Percentiles rank a stretch among this genome's conserved stretches.
These are phyloP conservation scores for Collybia mongolica DNA, from an alignment of 768 basidiomycete genomes.

Conservation along the genomic window DNA sequence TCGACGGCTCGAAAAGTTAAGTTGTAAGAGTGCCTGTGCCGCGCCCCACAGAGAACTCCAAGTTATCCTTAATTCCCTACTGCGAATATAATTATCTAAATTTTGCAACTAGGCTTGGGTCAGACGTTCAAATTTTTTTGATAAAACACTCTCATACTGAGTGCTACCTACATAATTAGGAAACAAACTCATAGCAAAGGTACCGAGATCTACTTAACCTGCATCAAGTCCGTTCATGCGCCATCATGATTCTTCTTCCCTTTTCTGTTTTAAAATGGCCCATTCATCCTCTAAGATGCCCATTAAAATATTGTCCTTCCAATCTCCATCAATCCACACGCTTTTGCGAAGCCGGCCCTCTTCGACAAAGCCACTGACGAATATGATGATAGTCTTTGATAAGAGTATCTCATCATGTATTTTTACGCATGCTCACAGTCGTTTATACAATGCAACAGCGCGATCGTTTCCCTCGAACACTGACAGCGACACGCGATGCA, in stretches of 20 bases:
- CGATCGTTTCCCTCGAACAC: constrained; percentile 36
- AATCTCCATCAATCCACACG: constrained; percentile 17
- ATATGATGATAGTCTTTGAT: not conserved
- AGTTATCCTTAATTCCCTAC: too few relatives aligned
- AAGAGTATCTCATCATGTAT: not conserved
- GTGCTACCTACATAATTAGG: too few relatives aligned
- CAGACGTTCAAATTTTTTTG: too few relatives aligned
- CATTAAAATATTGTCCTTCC: constrained; percentile 20
- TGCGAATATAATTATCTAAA: too few relatives aligned
- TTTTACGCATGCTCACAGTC: constrained; percentile 29
- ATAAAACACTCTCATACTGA: too few relatives aligned
- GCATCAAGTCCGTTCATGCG: too few relatives aligned
- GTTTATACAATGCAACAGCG: constrained; percentile 38
- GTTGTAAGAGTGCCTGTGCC: too few relatives aligned
- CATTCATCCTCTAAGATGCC: constrained; percentile 24
- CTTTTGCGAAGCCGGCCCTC: constrained; percentile 20
- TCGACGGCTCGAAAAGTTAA: too few relatives aligned
- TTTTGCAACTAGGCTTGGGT: too few relatives aligned
- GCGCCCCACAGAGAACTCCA: too few relatives aligned
- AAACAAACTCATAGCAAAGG: too few relatives aligned
- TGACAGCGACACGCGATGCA: constrained; percentile 39
- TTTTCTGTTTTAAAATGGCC: constrained; percentile 2
- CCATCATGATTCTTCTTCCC: not conserved
- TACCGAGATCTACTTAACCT: too few relatives aligned
- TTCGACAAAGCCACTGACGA: constrained; percentile 18